A percentile compares a stretch with the other conserved stretches of the same genome.
Conservation (phyloP, 495 filamentous ascomycete genomes). For the Aspergillus saccharolyticus region DNA sequence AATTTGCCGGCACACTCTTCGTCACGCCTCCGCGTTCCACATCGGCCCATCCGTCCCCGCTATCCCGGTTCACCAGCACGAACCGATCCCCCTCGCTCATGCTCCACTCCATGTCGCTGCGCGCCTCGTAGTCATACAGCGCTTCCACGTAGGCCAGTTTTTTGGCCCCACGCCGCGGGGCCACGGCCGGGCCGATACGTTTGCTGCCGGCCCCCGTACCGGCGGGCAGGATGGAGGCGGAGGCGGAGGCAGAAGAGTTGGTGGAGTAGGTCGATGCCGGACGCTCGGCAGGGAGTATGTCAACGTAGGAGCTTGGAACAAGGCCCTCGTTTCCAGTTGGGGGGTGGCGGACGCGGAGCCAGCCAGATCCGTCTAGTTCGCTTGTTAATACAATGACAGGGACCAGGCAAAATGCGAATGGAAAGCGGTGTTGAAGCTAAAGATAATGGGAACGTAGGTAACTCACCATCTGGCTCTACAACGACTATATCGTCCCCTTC, state of each 20-base stretch:
- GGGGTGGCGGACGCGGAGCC: constrained; percentile 73
- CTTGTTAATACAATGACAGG: constrained; percentile 2
- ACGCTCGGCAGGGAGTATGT: constrained; percentile 48
- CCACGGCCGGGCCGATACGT: constrained; percentile 90
- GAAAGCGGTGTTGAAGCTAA: neutral
- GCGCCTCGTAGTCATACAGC: constrained; percentile 83
- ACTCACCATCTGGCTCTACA: constrained; percentile 84
- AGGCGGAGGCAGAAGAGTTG: constrained; percentile 66
- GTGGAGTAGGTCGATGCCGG: constrained; percentile 64
- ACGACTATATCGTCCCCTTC: constrained; percentile 73
- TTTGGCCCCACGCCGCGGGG: constrained; percentile 87
- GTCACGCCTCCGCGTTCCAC: constrained; percentile 86
- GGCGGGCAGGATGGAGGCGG: constrained; percentile 66
- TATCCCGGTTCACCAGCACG: constrained; percentile 76
- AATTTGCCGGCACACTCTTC: constrained; percentile 92
- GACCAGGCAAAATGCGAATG: neutral
- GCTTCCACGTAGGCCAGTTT: constrained; percentile 94
- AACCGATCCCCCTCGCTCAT: constrained; percentile 91
- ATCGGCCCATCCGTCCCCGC: constrained; percentile 93
- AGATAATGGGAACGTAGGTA: neutral
- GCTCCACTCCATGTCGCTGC: constrained; percentile 78
- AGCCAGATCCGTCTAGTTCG: constrained; percentile 75
- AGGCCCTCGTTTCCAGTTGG: constrained; percentile 67
- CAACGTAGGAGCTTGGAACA: constrained; percentile 80
- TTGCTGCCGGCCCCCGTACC: constrained; percentile 50